Base-by-base conservation (phyloP, 176 grass and related monocot species). In the Aegilops longissima region DNA sequence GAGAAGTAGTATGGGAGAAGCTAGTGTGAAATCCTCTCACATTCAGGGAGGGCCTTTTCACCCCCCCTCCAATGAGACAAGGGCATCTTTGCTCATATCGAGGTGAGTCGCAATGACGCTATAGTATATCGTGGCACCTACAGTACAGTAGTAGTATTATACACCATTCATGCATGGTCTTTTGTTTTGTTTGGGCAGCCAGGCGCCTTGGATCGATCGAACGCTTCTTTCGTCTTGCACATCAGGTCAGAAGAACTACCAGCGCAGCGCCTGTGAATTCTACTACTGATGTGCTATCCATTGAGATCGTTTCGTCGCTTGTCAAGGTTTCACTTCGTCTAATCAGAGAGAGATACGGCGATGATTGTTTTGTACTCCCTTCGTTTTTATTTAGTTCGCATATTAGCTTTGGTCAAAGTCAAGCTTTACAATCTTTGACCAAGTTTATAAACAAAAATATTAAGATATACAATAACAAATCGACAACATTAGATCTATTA, bases 21-120 rank as follows among this genome's bases (percentile, higher is more conserved):
- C 72, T 76, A 52, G 44, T 34, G 71, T 49, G 69, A 65, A 76
- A n/a, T 84, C 56, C 20, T 65, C n/a, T 84, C 6, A 23, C 51
- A 9, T 59, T 9, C 6, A 59, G 56, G 49, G 49, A 45, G 35
- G 61, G 31, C 72, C 40, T 73, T 79, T 87, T 74, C 73, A 59
- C 61, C 66, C 45, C 54, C 54, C 18, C 52, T 59, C 66, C 78
- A 56, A 38, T 52, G 88, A 39, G 63, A 64, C 17, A 44, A 59
- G 39, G n/a, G 51, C 65, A 83, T 61, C 61, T 67, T 73, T 40
- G 38, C 80, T 56, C 67, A 47, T 42, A 24, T 58, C 45, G 69
- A 80, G 76, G 67, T 65, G 77, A 81, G 61, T 27, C 9, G 58
- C 74, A 73, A 40, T 66, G 51, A 17, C 24, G 31, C n/a, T 71